Conservation (phyloP, 352 stramenopile species). For the Pythium catenulatum region DNA sequence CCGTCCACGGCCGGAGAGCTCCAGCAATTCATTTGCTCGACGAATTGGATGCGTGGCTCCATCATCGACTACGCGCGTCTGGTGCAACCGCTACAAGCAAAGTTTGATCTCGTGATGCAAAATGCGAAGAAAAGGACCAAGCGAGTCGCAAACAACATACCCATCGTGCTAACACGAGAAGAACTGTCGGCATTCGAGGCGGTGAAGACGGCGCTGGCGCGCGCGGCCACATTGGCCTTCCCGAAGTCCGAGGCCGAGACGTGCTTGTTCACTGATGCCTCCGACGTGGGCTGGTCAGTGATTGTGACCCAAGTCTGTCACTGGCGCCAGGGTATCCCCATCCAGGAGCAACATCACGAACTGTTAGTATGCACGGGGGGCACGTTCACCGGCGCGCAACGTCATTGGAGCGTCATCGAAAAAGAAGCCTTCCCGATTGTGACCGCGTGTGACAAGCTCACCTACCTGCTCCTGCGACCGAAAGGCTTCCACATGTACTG, state of each 20-base stretch:
- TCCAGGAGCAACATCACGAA: conserved; percentile 41
- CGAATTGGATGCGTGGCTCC: conserved; percentile 43
- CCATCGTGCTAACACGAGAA: neutral
- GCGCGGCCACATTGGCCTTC: neutral
- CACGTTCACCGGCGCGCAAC: conserved; percentile 36
- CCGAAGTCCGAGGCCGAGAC: neutral
- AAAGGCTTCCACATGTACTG: conserved; percentile 54
- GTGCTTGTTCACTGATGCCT: conserved; percentile 46
- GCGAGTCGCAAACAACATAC: neutral
- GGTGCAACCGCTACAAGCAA: conserved; percentile 27
- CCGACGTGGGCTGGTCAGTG: conserved; percentile 34
- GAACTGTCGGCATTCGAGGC: too few relatives aligned
- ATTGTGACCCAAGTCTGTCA: conserved; percentile 48
- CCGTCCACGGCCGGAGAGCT: conserved; percentile 23
- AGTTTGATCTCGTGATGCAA: neutral
- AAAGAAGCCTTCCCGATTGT: conserved; percentile 60
- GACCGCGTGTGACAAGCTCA: conserved; percentile 31
- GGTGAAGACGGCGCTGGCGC: neutral
- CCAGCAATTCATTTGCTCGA: conserved; percentile 43
- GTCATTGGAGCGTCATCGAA: conserved; percentile 52
- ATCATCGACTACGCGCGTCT: conserved; percentile 39
- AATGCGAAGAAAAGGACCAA: conserved; percentile 40
- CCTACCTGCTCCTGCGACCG: conserved; percentile 44
- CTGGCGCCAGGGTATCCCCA: neutral
- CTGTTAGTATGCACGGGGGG: conserved; percentile 41